phyloP scores from a whole-genome alignment of 495 filamentous ascomycete species.

The Alectoria sarmentosa region DNA sequence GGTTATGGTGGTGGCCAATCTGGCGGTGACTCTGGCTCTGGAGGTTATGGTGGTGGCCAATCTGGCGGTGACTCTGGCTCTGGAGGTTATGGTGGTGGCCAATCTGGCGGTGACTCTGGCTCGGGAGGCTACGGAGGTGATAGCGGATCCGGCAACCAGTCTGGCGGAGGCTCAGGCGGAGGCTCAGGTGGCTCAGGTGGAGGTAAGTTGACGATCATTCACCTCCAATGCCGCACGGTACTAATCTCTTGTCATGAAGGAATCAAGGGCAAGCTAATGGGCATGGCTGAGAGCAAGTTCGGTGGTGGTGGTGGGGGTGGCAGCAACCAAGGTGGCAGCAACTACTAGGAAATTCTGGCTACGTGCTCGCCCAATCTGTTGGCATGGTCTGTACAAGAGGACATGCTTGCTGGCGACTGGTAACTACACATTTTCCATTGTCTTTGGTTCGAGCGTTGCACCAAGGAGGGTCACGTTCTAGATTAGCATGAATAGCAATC shows the following conservation, averaged over 20 bases:
- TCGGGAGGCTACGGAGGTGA: constrained; percentile 31
- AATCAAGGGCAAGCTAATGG: constrained; percentile 11
- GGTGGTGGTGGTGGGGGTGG: constrained; percentile 8
- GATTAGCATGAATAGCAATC: constrained; percentile 11
- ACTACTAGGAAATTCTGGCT: constrained; percentile 8
- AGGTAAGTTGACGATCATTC: constrained; percentile 1
- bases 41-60: constrained; percentile 10
- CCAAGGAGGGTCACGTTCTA: constrained; percentile 2
- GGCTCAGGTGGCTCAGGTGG: constrained; percentile 1
- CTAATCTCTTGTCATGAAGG: neutral
- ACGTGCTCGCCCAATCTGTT: neutral
- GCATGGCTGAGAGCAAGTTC: neutral
- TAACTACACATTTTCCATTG: neutral
- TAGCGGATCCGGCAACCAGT: constrained; percentile 7
- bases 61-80: constrained; percentile 20
- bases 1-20: constrained; percentile 10
- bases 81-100: constrained; percentile 19
- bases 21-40: constrained; percentile 14
- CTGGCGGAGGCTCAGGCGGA: constrained; percentile 12
- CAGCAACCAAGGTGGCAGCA: constrained; percentile 7
- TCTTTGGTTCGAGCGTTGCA: neutral
- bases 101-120: constrained; percentile 20
- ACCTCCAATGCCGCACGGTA: neutral
- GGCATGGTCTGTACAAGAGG: constrained; percentile 2
- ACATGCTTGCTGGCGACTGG: constrained; percentile 1